These are phyloP conservation scores for Leptographium flavum DNA, from an alignment of 2,329 filamentous ascomycete genomes.

Conservation along the genomic window DNA sequence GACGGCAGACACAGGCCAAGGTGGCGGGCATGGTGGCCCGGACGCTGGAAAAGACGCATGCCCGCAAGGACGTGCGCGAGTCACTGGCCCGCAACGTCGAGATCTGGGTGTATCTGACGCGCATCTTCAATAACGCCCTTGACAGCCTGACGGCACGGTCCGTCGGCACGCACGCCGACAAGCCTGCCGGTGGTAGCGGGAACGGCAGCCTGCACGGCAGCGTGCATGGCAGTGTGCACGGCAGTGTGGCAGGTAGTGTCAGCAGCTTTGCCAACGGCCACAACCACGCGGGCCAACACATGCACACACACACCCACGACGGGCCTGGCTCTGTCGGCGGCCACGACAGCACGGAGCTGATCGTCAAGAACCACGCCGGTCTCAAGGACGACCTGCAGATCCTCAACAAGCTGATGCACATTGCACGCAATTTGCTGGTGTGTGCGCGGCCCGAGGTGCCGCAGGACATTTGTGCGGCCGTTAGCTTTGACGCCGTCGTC, in stretches of 20 bases:
- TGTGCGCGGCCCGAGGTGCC: slow-evolving; percentile 50
- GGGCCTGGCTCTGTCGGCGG: slow-evolving; percentile 15
- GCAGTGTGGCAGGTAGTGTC: not conserved
- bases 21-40: slow-evolving; percentile 43
- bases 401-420: slow-evolving; percentile 53
- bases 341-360: slow-evolving; percentile 47
- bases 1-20: slow-evolving; percentile 37
- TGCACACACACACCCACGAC: slow-evolving; percentile 1
- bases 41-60: slow-evolving; percentile 50
- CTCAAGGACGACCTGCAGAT: slow-evolving; percentile 49
- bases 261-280: slow-evolving; percentile 10
- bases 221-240: not conserved
- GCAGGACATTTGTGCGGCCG: slow-evolving; percentile 50
- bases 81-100: slow-evolving; percentile 46
- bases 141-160: slow-evolving; percentile 46
- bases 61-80: slow-evolving; percentile 46
- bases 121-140: slow-evolving; percentile 46
- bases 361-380: slow-evolving; percentile 45
- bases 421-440: slow-evolving; percentile 49
- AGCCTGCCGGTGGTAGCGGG: slow-evolving; percentile 19
- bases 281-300: not conserved
- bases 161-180: slow-evolving; percentile 38
- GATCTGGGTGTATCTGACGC: slow-evolving; percentile 51
- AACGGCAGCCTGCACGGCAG: slow-evolving; percentile 19
- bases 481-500: slow-evolving; percentile 51